Base-by-base conservation (phyloP, 2,329 filamentous ascomycete species). In the Aureobasidium sp. region DNA sequence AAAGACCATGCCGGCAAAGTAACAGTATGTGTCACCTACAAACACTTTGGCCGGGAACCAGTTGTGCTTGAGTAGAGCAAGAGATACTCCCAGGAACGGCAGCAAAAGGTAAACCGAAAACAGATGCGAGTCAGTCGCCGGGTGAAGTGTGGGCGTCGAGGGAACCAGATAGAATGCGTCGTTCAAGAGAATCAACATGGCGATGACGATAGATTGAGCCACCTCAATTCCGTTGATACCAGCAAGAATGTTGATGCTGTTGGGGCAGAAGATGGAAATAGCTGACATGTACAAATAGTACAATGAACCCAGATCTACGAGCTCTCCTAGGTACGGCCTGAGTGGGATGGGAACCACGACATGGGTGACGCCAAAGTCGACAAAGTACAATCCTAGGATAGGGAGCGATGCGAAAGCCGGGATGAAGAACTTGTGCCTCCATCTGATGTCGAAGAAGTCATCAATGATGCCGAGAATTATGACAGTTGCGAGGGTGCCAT, bases 151-250 rank as follows among this genome's bases (percentile, higher is more conserved):
- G 0, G 87, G 86, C 15, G 72, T 67, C 39, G 67, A 69, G 1
- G 84, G 84, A 3, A 81, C 76, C 55, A 97, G 84, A 76, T 97
- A 99, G 66, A 97, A 82, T 59, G 83, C 80, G 74, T 97, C 94
- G 78, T 99, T 99, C 73, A 91, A 78, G 64, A 88, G 84, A 67
- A 99, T 84, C 56, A 97, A 83, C 59, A 86, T 75, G 29, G 92
- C 93, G 72, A 99, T 90, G 66, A 96, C 89, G 65, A 99, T 80
- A 64, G 92, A 97, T 77, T 99, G 94, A 12, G 89, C 86, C 61
- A 97, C 94, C 75, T 99, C 94, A 73, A 99, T 94, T 61, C 94
- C 94, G 75, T 99, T 99, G 76, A 99, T 90, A n/a, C 94, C 94
- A 0, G 94, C 94, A n/a, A 99, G 81, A 77, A 99, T 99, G 80